Percentiles rank a stretch among this genome's conserved stretches.
phyloP scores from a whole-genome alignment of 768 basidiomycete genomes.

The Lentinula aciculospora region DNA sequence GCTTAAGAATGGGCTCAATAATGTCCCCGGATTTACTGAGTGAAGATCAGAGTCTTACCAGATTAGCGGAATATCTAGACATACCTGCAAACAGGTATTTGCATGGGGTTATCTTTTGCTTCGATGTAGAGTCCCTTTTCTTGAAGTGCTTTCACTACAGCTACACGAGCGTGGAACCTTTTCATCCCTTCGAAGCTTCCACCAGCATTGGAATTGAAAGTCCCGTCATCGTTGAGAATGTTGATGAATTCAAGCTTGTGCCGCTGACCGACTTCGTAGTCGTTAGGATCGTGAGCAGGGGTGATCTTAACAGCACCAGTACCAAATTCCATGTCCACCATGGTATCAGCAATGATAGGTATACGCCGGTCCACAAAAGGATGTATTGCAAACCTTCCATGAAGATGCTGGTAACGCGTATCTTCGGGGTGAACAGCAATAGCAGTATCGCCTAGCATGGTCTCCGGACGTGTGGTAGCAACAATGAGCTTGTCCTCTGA shows the following conservation, averaged over 20 bases:
- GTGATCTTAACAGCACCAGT: slow-evolving; percentile 99
- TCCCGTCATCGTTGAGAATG: slow-evolving; percentile 95
- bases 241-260: slow-evolving; percentile 91
- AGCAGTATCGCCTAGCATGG: slow-evolving; percentile 97
- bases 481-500: slow-evolving; percentile 90
- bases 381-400: slow-evolving; percentile 86
- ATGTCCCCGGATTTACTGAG: slow-evolving; percentile 91
- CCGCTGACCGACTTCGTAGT: slow-evolving; percentile 89
- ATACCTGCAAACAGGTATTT: slow-evolving; percentile 92
- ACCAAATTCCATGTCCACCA: slow-evolving; percentile 92
- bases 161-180: slow-evolving; percentile 87
- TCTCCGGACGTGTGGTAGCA: slow-evolving; percentile 97
- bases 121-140: slow-evolving; percentile 83
- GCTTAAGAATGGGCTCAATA: slow-evolving; percentile 92
- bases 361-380: slow-evolving; percentile 85
- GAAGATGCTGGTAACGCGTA: slow-evolving; percentile 87
- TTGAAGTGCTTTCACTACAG: slow-evolving; percentile 78
- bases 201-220: slow-evolving; percentile 87
- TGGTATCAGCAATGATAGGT: slow-evolving; percentile 82
- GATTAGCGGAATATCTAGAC: too few relatives aligned
- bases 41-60: slow-evolving; percentile 23
- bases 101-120: slow-evolving; percentile 96
- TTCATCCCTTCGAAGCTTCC: slow-evolving; percentile 91
- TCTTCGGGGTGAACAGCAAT: slow-evolving; percentile 96
- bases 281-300: slow-evolving; percentile 95